A percentile compares a stretch with the other conserved stretches of the same genome.
These are phyloP conservation scores for Penicillium sclerotigenum DNA, from an alignment of 2,329 filamentous ascomycete species.

Conservation along the genomic window DNA sequence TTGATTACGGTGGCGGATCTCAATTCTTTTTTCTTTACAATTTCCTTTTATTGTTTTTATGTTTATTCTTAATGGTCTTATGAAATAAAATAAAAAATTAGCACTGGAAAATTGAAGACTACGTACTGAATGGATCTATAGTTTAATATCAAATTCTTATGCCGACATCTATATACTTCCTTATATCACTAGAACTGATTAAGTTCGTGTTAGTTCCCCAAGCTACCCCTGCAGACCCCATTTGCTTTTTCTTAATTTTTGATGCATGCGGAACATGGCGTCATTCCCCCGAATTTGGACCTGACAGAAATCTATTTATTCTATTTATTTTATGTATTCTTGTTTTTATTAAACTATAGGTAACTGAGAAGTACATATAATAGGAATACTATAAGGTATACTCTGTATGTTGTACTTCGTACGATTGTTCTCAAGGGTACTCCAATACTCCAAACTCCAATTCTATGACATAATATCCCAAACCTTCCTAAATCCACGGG, in stretches of 20 bases:
- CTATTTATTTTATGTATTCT: too few species aligned
- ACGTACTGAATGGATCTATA: not conserved
- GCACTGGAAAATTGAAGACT: not conserved
- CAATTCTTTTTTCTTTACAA: not conserved
- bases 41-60: not conserved
- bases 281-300: constrained; percentile 6
- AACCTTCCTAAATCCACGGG: not conserved
- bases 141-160: too few species aligned
- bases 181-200: constrained; percentile 7
- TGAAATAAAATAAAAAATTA: too few species aligned
- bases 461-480: constrained; percentile 6
- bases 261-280: constrained; percentile 17
- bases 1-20: constrained; percentile 8
- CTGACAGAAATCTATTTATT: not conserved
- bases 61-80: too few species aligned
- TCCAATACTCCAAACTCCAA: too few species aligned
- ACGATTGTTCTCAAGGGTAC: not conserved
- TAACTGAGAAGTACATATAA: not conserved
- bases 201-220: constrained; percentile 15
- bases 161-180: not conserved
- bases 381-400: not conserved
- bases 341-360: too few species aligned
- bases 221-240: constrained; percentile 25
- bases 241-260: constrained; percentile 10
- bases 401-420: not conserved